These are phyloP conservation scores for Antitrichia curtipendula DNA, from an alignment of 225 moss, liverwort and hornwort genomes.

Conservation along the genomic window DNA sequence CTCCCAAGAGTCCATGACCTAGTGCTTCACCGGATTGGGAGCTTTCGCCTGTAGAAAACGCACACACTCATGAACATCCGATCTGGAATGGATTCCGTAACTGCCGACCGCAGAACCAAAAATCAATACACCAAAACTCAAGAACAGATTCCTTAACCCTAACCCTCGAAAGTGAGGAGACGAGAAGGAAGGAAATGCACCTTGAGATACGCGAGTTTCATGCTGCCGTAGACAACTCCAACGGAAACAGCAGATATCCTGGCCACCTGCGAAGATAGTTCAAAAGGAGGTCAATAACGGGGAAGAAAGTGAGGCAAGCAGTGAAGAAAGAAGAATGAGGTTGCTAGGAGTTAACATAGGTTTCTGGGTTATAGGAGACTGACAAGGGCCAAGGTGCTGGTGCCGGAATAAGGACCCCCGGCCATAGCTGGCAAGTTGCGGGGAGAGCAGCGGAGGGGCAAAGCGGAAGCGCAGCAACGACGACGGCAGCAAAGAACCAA, in stretches of 20 bases:
- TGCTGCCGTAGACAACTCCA: conserved; percentile 47
- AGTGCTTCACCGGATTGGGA: conserved; percentile 33
- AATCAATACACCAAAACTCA: neutral
- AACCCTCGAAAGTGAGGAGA: neutral
- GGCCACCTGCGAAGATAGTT: conserved; percentile 32
- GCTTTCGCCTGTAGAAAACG: conserved; percentile 20
- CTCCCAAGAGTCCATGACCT: conserved; percentile 3
- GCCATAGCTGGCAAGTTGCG: conserved; percentile 8
- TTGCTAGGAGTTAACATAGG: neutral
- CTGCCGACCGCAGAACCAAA: neutral
- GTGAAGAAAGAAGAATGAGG: neutral
- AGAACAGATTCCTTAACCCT: neutral
- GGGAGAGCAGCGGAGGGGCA: neutral
- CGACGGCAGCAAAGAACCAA: neutral
- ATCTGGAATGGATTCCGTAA: neutral
- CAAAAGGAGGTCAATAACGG: neutral
- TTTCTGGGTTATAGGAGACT: neutral
- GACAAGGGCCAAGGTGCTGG: conserved; percentile 50
- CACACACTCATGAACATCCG: neutral
- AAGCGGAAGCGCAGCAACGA: neutral
- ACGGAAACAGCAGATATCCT: conserved; percentile 51
- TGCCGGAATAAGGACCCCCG: conserved; percentile 41
- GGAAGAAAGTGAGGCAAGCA: neutral
- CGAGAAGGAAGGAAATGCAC: neutral
- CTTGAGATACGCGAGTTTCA: conserved; percentile 61